These are phyloP conservation scores for Jamesozyma jinghongensis DNA, from an alignment of 805 yeast species.

Conservation along the genomic window DNA sequence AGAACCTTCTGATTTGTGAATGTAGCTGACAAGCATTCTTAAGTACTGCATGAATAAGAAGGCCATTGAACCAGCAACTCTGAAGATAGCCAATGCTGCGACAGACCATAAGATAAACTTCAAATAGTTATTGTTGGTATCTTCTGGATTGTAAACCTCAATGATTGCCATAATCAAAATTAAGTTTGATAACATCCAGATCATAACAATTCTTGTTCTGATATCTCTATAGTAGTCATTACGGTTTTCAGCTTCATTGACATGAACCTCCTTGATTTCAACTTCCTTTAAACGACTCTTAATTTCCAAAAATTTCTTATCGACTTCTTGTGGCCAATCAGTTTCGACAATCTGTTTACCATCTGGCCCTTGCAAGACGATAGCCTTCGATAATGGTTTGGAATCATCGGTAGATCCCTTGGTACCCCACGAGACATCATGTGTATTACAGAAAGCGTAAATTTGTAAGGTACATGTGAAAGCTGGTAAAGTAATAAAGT, in stretches of 20 bases:
- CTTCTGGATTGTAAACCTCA: slow-evolving; percentile 65
- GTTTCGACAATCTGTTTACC: slow-evolving; percentile 75
- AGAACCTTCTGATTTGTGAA: slow-evolving; percentile 33
- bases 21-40: slow-evolving; percentile 34
- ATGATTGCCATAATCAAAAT: slow-evolving; percentile 79
- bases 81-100: slow-evolving; percentile 69
- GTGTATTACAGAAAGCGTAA: slow-evolving; percentile 95
- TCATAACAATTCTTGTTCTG: slow-evolving; percentile 87
- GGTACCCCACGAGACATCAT: slow-evolving; percentile 95
- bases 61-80: slow-evolving; percentile 74
- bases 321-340: slow-evolving; percentile 34
- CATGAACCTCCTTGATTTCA: slow-evolving; percentile 22
- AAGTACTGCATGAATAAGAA: slow-evolving; percentile 43
- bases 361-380: slow-evolving; percentile 66
- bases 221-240: slow-evolving; percentile 94
- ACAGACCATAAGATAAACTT: slow-evolving; percentile 88
- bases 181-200: slow-evolving; percentile 84
- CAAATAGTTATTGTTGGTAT: slow-evolving; percentile 63
- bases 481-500: slow-evolving; percentile 81
- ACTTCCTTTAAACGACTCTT: slow-evolving; percentile 31
- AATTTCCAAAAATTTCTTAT: slow-evolving; percentile 30
- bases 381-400: slow-evolving; percentile 69
- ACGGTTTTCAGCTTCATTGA: slow-evolving; percentile 26
- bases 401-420: slow-evolving; percentile 80
- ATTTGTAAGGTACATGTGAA: slow-evolving; percentile 89